A percentile compares a stretch with the other conserved stretches of the same genome.
Conservation (phyloP, 2,329 filamentous ascomycete genomes). For the Fusarium sp. region DNA sequence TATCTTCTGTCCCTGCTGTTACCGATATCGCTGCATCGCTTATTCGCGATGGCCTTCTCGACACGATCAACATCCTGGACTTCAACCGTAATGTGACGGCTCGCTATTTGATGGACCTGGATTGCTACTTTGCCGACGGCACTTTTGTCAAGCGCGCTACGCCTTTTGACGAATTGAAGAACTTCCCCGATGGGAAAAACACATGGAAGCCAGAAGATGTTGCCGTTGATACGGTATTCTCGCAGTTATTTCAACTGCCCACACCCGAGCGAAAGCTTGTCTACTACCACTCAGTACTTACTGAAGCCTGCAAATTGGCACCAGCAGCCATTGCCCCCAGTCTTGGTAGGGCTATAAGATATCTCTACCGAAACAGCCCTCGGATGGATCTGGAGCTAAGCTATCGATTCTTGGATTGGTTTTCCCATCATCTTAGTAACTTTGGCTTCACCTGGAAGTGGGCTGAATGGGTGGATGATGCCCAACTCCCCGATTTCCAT, state of each 20-base stretch:
- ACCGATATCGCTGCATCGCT: conserved; percentile 83
- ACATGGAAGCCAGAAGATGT: conserved; percentile 99
- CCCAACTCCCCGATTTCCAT: conserved; percentile 79
- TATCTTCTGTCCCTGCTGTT: conserved; percentile 86
- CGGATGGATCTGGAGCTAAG: conserved; percentile 87
- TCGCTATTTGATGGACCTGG: conserved; percentile 90
- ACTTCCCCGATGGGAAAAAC: conserved; percentile 72
- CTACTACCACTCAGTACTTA: conserved; percentile 95
- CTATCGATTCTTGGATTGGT: conserved; percentile 96
- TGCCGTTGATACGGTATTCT: conserved; percentile 96
- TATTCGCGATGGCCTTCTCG: conserved; percentile 85
- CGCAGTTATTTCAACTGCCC: conserved; percentile 90
- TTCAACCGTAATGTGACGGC: conserved; percentile 91
- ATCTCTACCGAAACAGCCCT: conserved; percentile 85
- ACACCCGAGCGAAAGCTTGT: conserved; percentile 91
- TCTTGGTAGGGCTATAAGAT: conserved; percentile 91
- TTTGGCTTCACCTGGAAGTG: conserved; percentile 99
- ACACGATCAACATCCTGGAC: conserved; percentile 94
- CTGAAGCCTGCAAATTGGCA: conserved; percentile 94
- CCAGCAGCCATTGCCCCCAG: conserved; percentile 97
- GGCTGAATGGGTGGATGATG: conserved; percentile 94
- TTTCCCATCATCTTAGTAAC: conserved; percentile 96
- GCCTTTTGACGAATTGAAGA: conserved; percentile 87
- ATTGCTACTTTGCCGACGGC: conserved; percentile 90
- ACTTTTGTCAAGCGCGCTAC: conserved; percentile 96